Conservation (phyloP, 176 grass and related monocot species). For the Hsuehochloa calcarea region DNA sequence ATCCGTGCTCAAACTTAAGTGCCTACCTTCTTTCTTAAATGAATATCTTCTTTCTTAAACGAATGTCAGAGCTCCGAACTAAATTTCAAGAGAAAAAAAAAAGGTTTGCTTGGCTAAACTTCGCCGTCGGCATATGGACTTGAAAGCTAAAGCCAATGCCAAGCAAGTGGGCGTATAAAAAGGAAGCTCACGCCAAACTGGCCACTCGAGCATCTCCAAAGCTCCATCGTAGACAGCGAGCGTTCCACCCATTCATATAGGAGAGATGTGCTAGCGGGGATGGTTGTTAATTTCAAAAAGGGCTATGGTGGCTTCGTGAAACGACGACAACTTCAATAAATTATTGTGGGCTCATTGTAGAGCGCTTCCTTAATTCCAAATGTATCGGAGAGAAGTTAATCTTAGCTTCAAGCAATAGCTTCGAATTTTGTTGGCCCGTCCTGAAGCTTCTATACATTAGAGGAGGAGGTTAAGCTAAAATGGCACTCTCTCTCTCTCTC, state of each 20-base stretch:
- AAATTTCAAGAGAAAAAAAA: no score
- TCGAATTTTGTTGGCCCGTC: neutral
- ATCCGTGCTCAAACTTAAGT: no score
- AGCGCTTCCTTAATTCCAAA: neutral
- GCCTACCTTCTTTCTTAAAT: no score
- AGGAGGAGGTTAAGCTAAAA: neutral
- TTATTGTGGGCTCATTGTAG: neutral
- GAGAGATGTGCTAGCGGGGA: neutral
- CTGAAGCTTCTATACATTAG: neutral
- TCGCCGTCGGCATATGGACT: no score
- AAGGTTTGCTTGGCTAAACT: no score
- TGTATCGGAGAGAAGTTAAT: neutral
- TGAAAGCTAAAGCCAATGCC: no score
- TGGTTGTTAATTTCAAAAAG: neutral
- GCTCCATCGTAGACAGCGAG: neutral
- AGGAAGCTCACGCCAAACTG: neutral
- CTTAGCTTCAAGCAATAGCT: neutral
- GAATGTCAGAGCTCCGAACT: no score
- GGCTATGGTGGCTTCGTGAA: neutral
- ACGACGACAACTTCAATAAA: no score
- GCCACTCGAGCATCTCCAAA: neutral
- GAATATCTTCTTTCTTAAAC: no score
- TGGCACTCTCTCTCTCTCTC: neutral
- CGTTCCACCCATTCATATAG: neutral
- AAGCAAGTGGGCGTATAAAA: no score